Evolutionary conservation across 2,329 filamentous ascomycete species (phyloP), one percentile per base, ranked within the genome.

Genomic region (Claviceps monticola): DNA sequence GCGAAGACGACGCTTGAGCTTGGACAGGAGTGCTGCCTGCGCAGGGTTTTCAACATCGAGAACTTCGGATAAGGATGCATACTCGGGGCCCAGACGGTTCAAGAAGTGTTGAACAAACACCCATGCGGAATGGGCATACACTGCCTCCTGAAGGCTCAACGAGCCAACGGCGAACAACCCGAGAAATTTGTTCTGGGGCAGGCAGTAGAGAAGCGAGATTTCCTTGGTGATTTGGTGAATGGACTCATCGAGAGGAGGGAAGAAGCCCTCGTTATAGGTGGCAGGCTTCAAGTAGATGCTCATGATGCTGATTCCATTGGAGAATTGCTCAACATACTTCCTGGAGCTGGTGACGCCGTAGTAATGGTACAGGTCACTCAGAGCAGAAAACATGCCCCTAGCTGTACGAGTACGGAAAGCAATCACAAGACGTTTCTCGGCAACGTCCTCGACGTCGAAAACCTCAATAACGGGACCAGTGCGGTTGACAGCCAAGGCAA

Each of bases 141-240:
- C 89, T 13, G 91, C 90, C 72, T 98, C 93, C 68, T 98, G 93
- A 49, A 98, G 75, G 64, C 90, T 96, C 57, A 98, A 75, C 60
- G 84, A 80, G 48, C 90, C 90, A 16, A 80, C 82, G 49, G 87
- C 86, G 68, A 98, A 98, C 60, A 95, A 80, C 53, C 77, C 74
- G 70, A 96, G 91, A 67, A 98, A 88, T 70, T 90, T 93, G 76
- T 95, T 98, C 68, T 95, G 91, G 14, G 93, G 93, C 59, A 98
- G 86, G 68, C 93, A 98, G 80, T 97, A 98, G 17, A 98, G 76
- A 53, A 98, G 79, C 1, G 93, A 97, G 49, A 95, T 84, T 69
- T 98, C 93, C 77, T 97, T 97, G 74, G 93, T 95, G 73, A 98
- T 96, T 71, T 98, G 93, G 70, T 96, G 88, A 58, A 98, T 95